Conservation (phyloP, 2,329 filamentous ascomycete genomes). For the Diaporthe citriasiana region DNA sequence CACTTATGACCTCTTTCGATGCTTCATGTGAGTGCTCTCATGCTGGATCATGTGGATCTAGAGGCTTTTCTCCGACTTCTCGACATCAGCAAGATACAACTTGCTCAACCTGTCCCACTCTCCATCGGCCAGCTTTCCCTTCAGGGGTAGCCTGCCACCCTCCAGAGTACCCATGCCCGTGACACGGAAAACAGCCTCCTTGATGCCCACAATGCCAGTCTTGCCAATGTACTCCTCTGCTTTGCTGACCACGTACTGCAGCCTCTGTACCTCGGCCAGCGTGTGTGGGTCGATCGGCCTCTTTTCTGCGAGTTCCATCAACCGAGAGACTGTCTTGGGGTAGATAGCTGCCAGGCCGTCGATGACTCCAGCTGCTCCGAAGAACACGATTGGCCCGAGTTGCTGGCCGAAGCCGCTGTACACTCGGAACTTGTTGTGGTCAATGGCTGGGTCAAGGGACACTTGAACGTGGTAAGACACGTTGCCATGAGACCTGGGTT, state of each 20-base stretch:
- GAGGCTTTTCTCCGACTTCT: constrained; percentile 45
- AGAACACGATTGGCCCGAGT: constrained; percentile 72
- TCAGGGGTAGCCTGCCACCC: constrained; percentile 71
- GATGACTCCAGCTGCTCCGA: constrained; percentile 76
- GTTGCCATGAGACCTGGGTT: constrained; percentile 69
- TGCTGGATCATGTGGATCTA: not conserved
- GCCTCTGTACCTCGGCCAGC: constrained; percentile 65
- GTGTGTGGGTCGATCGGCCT: constrained; percentile 48
- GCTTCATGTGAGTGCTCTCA: not conserved
- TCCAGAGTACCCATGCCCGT: constrained; percentile 70
- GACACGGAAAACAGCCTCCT: constrained; percentile 70
- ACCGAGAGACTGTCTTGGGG: constrained; percentile 71
- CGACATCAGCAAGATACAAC: constrained; percentile 52
- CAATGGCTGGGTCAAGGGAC: constrained; percentile 71
- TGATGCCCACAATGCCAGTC: constrained; percentile 74
- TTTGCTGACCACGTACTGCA: constrained; percentile 73
- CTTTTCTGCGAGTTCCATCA: constrained; percentile 64
- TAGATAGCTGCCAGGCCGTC: constrained; percentile 76
- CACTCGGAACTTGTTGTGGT: constrained; percentile 72
- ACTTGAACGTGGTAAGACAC: constrained; percentile 75
- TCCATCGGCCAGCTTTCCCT: constrained; percentile 67
- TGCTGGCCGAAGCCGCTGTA: constrained; percentile 78
- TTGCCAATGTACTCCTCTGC: constrained; percentile 74
- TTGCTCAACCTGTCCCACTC: constrained; percentile 66
- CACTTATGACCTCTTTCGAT: not conserved